Conservation (phyloP, 75 land plant genomes). For the Pseudotsuga menziesii region DNA sequence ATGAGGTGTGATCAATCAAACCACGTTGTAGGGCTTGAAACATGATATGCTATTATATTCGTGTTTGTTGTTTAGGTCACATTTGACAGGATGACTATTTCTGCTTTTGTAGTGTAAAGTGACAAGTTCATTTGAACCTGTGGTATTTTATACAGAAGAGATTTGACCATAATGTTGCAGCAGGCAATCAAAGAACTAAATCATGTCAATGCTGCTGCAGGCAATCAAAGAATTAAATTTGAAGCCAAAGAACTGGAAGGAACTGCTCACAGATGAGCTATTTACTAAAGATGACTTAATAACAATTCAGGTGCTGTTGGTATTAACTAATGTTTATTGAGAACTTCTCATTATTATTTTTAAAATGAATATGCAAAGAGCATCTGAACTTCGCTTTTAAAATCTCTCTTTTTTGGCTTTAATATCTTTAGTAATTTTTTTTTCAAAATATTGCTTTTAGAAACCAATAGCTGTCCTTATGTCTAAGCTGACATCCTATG, state of each 20-base stretch:
- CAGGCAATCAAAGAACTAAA: too few species aligned
- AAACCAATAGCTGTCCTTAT: too few species aligned
- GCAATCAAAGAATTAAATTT: slow-evolving; percentile 89
- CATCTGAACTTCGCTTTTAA: background rate
- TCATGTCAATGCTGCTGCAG: slow-evolving; percentile 23
- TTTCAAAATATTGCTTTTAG: background rate
- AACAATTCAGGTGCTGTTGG: slow-evolving; percentile 74
- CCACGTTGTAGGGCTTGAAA: background rate
- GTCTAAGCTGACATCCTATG: too few species aligned
- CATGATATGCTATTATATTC: background rate
- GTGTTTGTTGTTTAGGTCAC: background rate
- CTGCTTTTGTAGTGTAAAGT: background rate
- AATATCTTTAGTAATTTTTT: background rate
- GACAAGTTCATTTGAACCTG: too few species aligned
- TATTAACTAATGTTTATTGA: background rate
- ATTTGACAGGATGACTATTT: background rate
- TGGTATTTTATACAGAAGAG: too few species aligned
- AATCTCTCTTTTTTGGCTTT: background rate
- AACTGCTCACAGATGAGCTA: slow-evolving; percentile 91
- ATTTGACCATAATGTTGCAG: too few species aligned
- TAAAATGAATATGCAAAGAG: too few species aligned
- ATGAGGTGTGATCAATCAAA: slow-evolving; percentile 50
- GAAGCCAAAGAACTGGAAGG: slow-evolving; percentile 94
- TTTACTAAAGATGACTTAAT: slow-evolving; percentile 80
- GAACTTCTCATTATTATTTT: too few species aligned